These are phyloP conservation scores for Leccinum sublutescens DNA, from an alignment of 768 basidiomycete genomes.

Conservation along the genomic window DNA sequence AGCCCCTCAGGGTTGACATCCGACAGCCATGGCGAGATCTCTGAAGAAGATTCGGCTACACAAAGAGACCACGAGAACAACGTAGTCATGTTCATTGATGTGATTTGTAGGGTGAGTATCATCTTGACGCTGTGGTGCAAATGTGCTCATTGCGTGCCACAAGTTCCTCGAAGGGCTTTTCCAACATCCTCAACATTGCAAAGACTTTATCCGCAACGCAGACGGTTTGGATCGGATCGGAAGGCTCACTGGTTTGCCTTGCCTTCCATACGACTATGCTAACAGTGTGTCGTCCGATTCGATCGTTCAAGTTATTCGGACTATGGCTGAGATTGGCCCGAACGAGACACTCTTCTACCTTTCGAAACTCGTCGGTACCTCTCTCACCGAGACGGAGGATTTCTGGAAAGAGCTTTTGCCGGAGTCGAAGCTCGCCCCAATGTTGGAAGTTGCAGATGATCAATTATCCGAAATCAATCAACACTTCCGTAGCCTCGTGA, in stretches of 20 bases:
- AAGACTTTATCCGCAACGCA: slow-evolving; percentile 77
- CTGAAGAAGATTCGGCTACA: slow-evolving; percentile 34
- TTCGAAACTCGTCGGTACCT: slow-evolving; percentile 64
- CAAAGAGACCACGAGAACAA: slow-evolving; percentile 68
- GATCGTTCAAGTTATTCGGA: slow-evolving; percentile 83
- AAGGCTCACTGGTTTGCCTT: slow-evolving; percentile 76
- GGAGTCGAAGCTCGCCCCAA: slow-evolving; percentile 60
- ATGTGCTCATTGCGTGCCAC: not conserved
- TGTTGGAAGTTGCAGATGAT: slow-evolving; percentile 55
- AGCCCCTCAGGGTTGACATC: slow-evolving; percentile 20
- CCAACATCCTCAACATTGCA: slow-evolving; percentile 86
- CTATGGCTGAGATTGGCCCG: slow-evolving; percentile 85
- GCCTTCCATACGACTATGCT: slow-evolving; percentile 86
- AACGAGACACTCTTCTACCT: slow-evolving; percentile 72
- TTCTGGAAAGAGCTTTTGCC: slow-evolving; percentile 63
- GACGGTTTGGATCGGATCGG: slow-evolving; percentile 76
- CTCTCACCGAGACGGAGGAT: slow-evolving; percentile 63
- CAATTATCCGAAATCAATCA: slow-evolving; percentile 52
- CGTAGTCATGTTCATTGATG: slow-evolving; percentile 76
- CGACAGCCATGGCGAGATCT: slow-evolving; percentile 13
- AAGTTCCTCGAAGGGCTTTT: slow-evolving; percentile 95
- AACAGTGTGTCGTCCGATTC: slow-evolving; percentile 84
- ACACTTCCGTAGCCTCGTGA: slow-evolving; percentile 69
- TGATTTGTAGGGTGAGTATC: slow-evolving; percentile 67
- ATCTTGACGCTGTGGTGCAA: not conserved